These are phyloP conservation scores for Linum lewisii DNA, from an alignment of 345 rosid species.

Conservation along the genomic window DNA sequence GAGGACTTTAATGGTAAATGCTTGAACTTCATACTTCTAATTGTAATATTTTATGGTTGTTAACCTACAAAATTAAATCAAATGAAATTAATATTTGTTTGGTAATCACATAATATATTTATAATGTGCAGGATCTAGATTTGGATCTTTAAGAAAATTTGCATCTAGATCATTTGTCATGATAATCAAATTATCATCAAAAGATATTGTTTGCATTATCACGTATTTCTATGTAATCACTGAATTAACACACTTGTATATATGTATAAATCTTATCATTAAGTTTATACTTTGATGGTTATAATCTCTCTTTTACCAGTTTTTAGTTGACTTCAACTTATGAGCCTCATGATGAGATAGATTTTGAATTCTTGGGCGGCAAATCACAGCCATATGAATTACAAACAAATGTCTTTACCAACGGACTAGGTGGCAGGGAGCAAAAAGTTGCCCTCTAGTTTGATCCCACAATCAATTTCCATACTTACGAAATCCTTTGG, in stretches of 20 bases:
- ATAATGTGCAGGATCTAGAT: slow-evolving; percentile 35
- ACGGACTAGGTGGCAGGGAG: slow-evolving; percentile 51
- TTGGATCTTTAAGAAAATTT: slow-evolving; percentile 37
- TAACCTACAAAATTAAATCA: no score
- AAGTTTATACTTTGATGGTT: background rate
- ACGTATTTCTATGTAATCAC: slow-evolving; percentile 47
- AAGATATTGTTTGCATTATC: slow-evolving; percentile 52
- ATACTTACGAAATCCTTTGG: slow-evolving; percentile 56
- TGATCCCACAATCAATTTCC: slow-evolving; percentile 48
- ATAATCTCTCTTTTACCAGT: background rate
- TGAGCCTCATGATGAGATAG: slow-evolving; percentile 45
- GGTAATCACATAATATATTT: background rate
- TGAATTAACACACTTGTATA: background rate
- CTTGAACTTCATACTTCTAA: no score
- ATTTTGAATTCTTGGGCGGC: slow-evolving; percentile 69
- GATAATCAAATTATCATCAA: slow-evolving; percentile 41
- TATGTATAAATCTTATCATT: background rate
- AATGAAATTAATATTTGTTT: no score
- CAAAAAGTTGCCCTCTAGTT: slow-evolving; percentile 58
- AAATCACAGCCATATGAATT: slow-evolving; percentile 40
- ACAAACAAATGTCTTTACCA: slow-evolving; percentile 52
- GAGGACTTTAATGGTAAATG: no score
- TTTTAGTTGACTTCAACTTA: slow-evolving; percentile 37
- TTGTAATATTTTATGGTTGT: no score
- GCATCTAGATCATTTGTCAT: slow-evolving; percentile 47